Evolutionary conservation across 2,329 filamentous ascomycete genomes (phyloP).

Genomic region (Rhynchosporium agropyri): DNA sequence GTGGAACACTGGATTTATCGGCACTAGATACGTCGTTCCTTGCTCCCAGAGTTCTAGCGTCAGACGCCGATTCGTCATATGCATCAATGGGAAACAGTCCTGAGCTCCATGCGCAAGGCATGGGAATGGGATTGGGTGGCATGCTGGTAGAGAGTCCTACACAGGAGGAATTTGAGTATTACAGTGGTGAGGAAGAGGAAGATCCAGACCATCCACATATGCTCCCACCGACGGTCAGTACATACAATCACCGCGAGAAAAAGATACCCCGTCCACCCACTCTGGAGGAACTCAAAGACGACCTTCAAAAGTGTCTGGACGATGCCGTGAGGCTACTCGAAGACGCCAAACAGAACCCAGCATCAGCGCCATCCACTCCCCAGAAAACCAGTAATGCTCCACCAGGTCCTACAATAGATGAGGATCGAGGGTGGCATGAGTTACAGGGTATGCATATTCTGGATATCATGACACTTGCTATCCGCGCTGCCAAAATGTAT

Average conservation of each 20-base stretch:
- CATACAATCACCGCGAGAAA: slow-evolving; percentile 84
- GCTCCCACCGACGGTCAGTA: slow-evolving; percentile 96
- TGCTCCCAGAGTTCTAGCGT: slow-evolving; percentile 47
- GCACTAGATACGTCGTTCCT: slow-evolving; percentile 51
- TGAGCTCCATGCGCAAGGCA: slow-evolving; percentile 48
- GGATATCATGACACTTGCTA: slow-evolving; percentile 92
- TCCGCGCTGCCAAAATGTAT: slow-evolving; percentile 92
- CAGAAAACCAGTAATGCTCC: slow-evolving; percentile 24
- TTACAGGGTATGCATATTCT: slow-evolving; percentile 90
- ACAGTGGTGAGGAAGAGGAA: slow-evolving; percentile 55
- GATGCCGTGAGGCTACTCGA: slow-evolving; percentile 70
- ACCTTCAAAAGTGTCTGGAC: slow-evolving; percentile 67
- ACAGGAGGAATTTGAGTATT: slow-evolving; percentile 52
- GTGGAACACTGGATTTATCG: slow-evolving; percentile 58
- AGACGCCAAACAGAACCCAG: slow-evolving; percentile 51
- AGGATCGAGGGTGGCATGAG: slow-evolving; percentile 71
- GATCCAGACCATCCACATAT: slow-evolving; percentile 72
- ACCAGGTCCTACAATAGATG: slow-evolving; percentile 37
- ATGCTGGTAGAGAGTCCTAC: slow-evolving; percentile 44
- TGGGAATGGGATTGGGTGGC: slow-evolving; percentile 23
- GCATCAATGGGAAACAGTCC: slow-evolving; percentile 62
- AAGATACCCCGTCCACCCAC: slow-evolving; percentile 83
- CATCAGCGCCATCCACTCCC: slow-evolving; percentile 30
- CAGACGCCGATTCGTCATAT: slow-evolving; percentile 62
- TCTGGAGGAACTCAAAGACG: slow-evolving; percentile 73